Evolutionary conservation across 2,329 filamentous ascomycete genomes (phyloP), one percentile per base, ranked within the genome.

Genomic region (Dactylonectria macrodidyma): DNA sequence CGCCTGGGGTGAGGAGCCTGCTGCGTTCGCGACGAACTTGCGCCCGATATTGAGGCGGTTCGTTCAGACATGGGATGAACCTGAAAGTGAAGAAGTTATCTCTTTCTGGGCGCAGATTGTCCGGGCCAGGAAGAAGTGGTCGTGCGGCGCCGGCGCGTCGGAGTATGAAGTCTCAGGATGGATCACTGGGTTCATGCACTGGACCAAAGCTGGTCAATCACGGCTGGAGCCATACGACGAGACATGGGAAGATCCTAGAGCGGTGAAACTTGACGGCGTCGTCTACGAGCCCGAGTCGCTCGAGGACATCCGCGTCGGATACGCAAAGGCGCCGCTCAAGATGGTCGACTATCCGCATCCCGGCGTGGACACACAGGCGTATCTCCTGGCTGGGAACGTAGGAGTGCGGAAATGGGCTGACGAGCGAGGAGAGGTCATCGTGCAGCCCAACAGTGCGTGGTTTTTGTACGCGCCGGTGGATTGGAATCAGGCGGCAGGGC

Each of bases 101-200:
- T 63, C 72, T 1, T 88, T 88, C 56, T 88, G 86, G 85, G 75
- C 72, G 33, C 76, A 79, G 66, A 84, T 84, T 56, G 83, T 84
- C 2, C 75, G 79, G 7, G 79, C 78, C 0, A 74, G 80, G 51
- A 79, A 77, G 52, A 71, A 67, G 62, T 78, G 66, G 55, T 72
- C 65, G n/a, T 81, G 71, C 50, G 75, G 74, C n/a, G 73, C 64
- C 46, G 79, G 74, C 2, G 75, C 72, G 30, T 76, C 55, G 69
- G 81, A 80, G 71, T 82, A 75, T 70, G 76, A 78, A 54, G 66
- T 86, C 2, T 83, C 81, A 0, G 86, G 86, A 5, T 88, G 85
- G 85, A 80, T 87, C 59, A 83, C 83, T 1, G 84, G 81, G 0
- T 86, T 88, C 67, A 77, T 82, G 69, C 84, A 83, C 69, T 88